Conservation (phyloP, 2,329 filamentous ascomycete species). For the Aspergillus eucalypticola region DNA sequence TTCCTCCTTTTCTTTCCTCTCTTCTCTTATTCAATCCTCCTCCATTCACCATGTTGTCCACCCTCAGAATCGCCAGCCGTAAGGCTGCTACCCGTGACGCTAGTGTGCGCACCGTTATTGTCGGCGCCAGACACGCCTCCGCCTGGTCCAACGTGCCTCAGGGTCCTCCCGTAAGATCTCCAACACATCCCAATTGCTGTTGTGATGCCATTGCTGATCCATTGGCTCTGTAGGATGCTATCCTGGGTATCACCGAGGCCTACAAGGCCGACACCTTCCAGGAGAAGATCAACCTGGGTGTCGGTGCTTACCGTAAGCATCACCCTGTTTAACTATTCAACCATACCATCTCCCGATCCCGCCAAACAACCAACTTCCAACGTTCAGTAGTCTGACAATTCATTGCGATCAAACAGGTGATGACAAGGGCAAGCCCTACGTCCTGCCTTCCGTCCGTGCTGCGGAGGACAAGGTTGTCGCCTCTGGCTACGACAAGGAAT, state of each 20-base stretch:
- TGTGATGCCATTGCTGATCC: constrained; percentile 26
- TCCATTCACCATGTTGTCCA: constrained; percentile 46
- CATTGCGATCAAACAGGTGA: constrained; percentile 53
- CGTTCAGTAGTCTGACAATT: neutral
- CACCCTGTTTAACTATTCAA: neutral
- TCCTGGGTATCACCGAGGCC: constrained; percentile 78
- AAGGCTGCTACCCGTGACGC: constrained; percentile 43
- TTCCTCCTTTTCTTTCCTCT: constrained; percentile 8
- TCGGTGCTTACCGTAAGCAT: constrained; percentile 82
- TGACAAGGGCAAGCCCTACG: constrained; percentile 96
- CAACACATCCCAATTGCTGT: constrained; percentile 6
- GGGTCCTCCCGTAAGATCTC: constrained; percentile 79
- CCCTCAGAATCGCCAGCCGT: constrained; percentile 47
- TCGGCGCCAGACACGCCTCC: constrained; percentile 65
- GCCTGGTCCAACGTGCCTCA: constrained; percentile 90
- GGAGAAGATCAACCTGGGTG: constrained; percentile 98
- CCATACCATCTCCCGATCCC: neutral
- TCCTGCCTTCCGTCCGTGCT: constrained; percentile 86
- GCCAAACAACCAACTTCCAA: neutral
- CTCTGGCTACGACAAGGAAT: constrained; percentile 87
- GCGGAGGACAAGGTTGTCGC: constrained; percentile 86
- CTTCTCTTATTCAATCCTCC: neutral
- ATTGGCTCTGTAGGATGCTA: constrained; percentile 42
- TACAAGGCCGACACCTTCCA: constrained; percentile 95
- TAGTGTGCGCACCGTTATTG: constrained; percentile 39